Percentiles rank a stretch among this genome's conserved stretches.
These are phyloP conservation scores for Chlorella sp. DNA, from an alignment of 139 green algal genomes.

Conservation along the genomic window DNA sequence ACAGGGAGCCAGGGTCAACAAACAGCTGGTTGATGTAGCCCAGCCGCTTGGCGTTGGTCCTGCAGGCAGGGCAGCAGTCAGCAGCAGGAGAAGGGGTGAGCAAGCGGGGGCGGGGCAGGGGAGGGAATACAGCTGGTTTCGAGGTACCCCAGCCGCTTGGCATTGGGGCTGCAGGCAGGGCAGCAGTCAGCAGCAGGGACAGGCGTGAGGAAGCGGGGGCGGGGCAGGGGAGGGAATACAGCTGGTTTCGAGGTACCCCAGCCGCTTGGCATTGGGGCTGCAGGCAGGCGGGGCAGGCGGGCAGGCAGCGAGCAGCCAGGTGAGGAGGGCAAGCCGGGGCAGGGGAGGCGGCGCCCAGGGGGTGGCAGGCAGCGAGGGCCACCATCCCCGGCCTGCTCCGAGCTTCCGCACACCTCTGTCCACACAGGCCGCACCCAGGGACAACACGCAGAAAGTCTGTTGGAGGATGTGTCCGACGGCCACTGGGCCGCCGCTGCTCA, in stretches of 20 bases:
- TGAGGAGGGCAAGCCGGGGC: background rate
- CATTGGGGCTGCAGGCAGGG: constrained; percentile 47
- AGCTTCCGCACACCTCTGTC: too few relatives aligned
- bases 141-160: constrained; percentile 62
- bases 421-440: background rate
- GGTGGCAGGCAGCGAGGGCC: background rate
- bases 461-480: background rate
- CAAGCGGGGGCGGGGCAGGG: background rate
- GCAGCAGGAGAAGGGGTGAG: too few relatives aligned
- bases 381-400: background rate
- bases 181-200: background rate
- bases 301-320: background rate
- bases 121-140: constrained; percentile 54
- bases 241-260: constrained; percentile 63
- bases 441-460: background rate
- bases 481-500: background rate
- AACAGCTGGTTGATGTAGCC: constrained; percentile 70
- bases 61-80: constrained; percentile 8
- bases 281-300: background rate
- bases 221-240: constrained; percentile 40
- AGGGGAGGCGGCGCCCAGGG: background rate
- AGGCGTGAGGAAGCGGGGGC: background rate
- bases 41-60: constrained; percentile 63
- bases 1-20: constrained; percentile 62
- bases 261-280: constrained; percentile 56